Evolutionary conservation across 2,329 filamentous ascomycete species (phyloP), one percentile per base, ranked within the genome.

Genomic region (Fusarium mexicanum): DNA sequence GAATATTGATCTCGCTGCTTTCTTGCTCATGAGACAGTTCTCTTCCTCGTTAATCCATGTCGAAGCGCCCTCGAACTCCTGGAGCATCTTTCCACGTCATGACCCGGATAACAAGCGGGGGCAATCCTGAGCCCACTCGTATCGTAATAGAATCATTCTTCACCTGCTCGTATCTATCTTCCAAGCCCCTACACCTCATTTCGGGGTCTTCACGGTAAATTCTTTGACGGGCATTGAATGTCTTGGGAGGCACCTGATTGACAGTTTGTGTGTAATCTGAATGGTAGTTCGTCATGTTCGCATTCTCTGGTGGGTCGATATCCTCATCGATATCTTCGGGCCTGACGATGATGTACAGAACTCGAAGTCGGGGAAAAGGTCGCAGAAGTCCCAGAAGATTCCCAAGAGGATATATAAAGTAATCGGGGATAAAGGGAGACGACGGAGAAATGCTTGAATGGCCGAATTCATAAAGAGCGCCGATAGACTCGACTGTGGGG

Each of bases 111-210:
- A 35, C 31, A 53, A 53, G 48, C n/a, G 11, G 16, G 10, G 29
- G 5, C 17, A 51, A 33, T 3, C 24, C 31, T 51, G 20, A 13
- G 14, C 17, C 7, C 10, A 0, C 3, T 7, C 22, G 29, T 16
- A 11, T 1, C 29, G 4, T 4, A 9, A 4, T 5, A 33, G 29
- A n/a, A 50, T 3, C 8, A 8, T 3, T 3, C 29, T 5, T 50
- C 4, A 31, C 3, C 29, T 0, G 1, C 5, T 8, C 0, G 5
- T 33, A 8, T 20, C 5, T 50, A 16, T 7, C 3, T 18, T 24
- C 16, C 48, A 51, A 51, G 12, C 8, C 31, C 31, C 5, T 10
- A 26, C 9, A 37, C 33, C 2, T 53, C 17, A 10, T 1, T 37
- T 37, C 3, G 4, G 50, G 50, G 5, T 11, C 0, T 16, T 53